A percentile compares a stretch with the other conserved stretches of the same genome.
These are phyloP conservation scores for Crithidia fasciculata DNA, from an alignment of 208 protist species.

Conservation along the genomic window DNA sequence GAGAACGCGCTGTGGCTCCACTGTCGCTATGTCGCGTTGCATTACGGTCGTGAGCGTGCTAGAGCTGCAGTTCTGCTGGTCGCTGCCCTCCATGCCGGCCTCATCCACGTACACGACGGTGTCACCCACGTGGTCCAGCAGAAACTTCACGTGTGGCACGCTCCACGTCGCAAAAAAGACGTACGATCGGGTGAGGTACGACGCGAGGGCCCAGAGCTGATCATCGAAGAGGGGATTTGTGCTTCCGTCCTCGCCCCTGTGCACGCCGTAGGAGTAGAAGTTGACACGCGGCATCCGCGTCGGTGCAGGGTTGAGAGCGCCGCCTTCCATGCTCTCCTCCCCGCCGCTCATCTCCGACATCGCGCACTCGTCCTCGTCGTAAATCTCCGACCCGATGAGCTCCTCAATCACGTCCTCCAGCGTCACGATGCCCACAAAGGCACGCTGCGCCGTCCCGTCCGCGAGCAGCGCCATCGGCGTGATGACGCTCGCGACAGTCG, in stretches of 20 bases:
- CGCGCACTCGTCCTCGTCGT: conserved; percentile 78
- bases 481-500: conserved; percentile 10
- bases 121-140: conserved; percentile 67
- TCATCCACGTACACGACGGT: conserved; percentile 38
- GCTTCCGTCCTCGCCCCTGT: conserved; percentile 4
- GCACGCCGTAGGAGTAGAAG: conserved; percentile 73
- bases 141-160: conserved; percentile 53
- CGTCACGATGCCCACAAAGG: conserved; percentile 64
- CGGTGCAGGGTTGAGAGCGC: conserved; percentile 1
- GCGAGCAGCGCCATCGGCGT: conserved; percentile 21
- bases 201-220: conserved; percentile 70
- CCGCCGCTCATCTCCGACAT: conserved; percentile 15
- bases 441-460: conserved; percentile 14
- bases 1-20: conserved; percentile 33
- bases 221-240: conserved; percentile 46
- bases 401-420: conserved; percentile 85
- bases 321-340: conserved; percentile 17
- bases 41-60: background rate
- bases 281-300: conserved; percentile 58
- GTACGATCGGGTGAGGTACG: conserved; percentile 62
- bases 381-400: conserved; percentile 74
- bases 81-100: conserved; percentile 1
- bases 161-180: conserved; percentile 72
- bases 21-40: conserved; percentile 4
- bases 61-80: background rate